A percentile compares a stretch with the other conserved stretches of the same genome.
These are phyloP conservation scores for Phytopythium delawarense DNA, from an alignment of 352 stramenopile species.

Conservation along the genomic window DNA sequence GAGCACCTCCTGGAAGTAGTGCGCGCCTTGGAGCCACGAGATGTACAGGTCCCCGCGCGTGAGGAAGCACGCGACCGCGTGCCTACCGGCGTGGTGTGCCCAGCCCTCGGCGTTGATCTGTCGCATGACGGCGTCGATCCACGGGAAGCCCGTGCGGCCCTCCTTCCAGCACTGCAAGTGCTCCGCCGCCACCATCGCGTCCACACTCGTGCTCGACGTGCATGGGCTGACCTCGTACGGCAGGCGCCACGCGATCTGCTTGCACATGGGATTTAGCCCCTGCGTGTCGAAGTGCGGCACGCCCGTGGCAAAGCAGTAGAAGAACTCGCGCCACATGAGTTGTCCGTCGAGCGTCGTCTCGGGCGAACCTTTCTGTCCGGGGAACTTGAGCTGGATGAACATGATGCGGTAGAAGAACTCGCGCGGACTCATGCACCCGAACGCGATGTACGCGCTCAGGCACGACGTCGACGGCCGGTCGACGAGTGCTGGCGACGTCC, in stretches of 20 bases:
- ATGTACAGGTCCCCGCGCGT: slow-evolving; percentile 96
- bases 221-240: slow-evolving; percentile 18
- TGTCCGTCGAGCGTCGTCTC: slow-evolving; percentile 91
- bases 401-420: slow-evolving; percentile 79
- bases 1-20: slow-evolving; percentile 90
- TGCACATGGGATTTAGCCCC: slow-evolving; percentile 85
- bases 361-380: slow-evolving; percentile 68
- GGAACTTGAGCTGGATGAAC: slow-evolving; percentile 89
- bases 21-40: slow-evolving; percentile 91
- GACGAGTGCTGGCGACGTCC: slow-evolving; percentile 86
- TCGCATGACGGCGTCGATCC: slow-evolving; percentile 96
- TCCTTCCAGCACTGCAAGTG: slow-evolving; percentile 87
- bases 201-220: slow-evolving; percentile 13
- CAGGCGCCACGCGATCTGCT: slow-evolving; percentile 68
- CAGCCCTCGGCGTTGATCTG: slow-evolving; percentile 89
- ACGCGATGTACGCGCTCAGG: slow-evolving; percentile 90
- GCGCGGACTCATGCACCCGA: slow-evolving; percentile 86
- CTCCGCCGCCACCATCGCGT: slow-evolving; percentile 44
- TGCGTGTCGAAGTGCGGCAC: slow-evolving; percentile 88
- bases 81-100: slow-evolving; percentile 79
- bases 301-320: slow-evolving; percentile 73
- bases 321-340: slow-evolving; percentile 95
- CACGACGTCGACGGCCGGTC: slow-evolving; percentile 89
- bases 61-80: slow-evolving; percentile 98
- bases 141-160: slow-evolving; percentile 95